Percentiles rank a stretch among this genome's conserved stretches.
These are phyloP conservation scores for Hypoxylon cercidicola DNA, from an alignment of 495 filamentous ascomycete genomes.

Conservation along the genomic window DNA sequence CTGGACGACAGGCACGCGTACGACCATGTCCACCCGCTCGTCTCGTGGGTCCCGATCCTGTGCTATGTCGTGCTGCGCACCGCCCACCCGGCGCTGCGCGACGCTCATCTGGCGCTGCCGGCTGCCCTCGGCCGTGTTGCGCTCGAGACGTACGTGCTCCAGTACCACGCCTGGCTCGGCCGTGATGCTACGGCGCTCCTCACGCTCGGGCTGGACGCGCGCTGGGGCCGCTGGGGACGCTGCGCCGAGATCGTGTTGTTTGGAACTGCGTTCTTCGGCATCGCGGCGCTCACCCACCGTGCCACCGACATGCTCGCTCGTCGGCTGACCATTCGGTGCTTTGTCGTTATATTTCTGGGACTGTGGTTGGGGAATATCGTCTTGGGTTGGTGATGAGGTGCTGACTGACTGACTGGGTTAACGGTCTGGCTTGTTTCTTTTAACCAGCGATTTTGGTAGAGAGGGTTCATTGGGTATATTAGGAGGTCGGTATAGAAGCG, in stretches of 20 bases:
- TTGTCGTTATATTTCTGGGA: constrained; percentile 17
- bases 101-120: constrained; percentile 56
- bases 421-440: too few species aligned
- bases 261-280: constrained; percentile 25
- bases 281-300: constrained; percentile 23
- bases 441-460: too few species aligned
- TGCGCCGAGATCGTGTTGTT: constrained; percentile 36
- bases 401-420: too few species aligned
- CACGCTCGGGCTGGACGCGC: constrained; percentile 54
- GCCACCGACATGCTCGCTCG: constrained; percentile 23
- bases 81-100: constrained; percentile 51
- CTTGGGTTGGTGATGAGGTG: constrained; percentile 11
- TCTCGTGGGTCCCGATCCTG: constrained; percentile 65
- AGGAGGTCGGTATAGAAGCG: too few species aligned
- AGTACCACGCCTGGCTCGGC: constrained; percentile 72
- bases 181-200: constrained; percentile 66
- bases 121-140: constrained; percentile 65
- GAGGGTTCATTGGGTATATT: too few species aligned
- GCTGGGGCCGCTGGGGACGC: constrained; percentile 19
- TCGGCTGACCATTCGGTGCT: constrained; percentile 2
- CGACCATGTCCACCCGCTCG: constrained; percentile 62
- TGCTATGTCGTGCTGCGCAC: constrained; percentile 64
- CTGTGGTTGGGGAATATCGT: constrained; percentile 33
- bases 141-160: constrained; percentile 68
- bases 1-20: constrained; percentile 55